Evolutionary conservation across 345 rosid genomes (phyloP).

Genomic region (Boechera stricta): DNA sequence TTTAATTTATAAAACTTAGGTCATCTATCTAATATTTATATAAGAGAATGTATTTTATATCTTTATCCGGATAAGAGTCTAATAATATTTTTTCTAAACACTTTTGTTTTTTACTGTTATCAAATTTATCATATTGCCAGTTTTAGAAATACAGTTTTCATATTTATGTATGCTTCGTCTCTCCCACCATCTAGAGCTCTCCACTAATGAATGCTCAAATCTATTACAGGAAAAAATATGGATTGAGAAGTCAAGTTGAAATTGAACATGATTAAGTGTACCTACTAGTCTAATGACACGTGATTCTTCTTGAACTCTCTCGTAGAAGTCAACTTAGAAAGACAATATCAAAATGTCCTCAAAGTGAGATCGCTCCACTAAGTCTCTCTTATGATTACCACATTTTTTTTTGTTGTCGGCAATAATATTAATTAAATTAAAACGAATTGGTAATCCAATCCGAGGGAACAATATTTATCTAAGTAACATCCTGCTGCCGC

Average conservation of each 20-base stretch:
- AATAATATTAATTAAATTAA: too few relatives aligned
- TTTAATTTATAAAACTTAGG: too few relatives aligned
- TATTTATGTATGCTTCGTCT: constrained; percentile 60
- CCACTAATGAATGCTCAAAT: constrained; percentile 71
- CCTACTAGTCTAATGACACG: constrained; percentile 35
- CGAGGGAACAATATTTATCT: too few relatives aligned
- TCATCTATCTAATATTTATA: too few relatives aligned
- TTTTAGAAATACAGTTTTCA: constrained; percentile 60
- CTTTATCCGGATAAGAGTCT: too few relatives aligned
- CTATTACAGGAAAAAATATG: constrained; percentile 41
- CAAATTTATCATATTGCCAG: constrained; percentile 36
- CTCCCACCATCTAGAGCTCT: constrained; percentile 65
- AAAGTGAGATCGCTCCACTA: constrained; percentile 37
- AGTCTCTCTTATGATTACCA: background rate
- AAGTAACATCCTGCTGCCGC: too few relatives aligned
- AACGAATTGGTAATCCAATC: too few relatives aligned
- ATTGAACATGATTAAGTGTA: constrained; percentile 16
- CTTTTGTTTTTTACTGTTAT: too few relatives aligned
- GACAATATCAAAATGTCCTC: constrained; percentile 30
- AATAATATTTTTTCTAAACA: too few relatives aligned
- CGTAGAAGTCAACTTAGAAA: constrained; percentile 1
- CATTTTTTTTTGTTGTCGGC: too few relatives aligned
- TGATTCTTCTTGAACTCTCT: constrained; percentile 42
- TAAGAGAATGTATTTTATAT: too few relatives aligned
- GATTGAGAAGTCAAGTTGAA: constrained; percentile 39